Percentiles rank a stretch among this genome's conserved stretches.
These are phyloP conservation scores for Kluyveromyces nonfermentans DNA, from an alignment of 805 yeast species.

Conservation along the genomic window DNA sequence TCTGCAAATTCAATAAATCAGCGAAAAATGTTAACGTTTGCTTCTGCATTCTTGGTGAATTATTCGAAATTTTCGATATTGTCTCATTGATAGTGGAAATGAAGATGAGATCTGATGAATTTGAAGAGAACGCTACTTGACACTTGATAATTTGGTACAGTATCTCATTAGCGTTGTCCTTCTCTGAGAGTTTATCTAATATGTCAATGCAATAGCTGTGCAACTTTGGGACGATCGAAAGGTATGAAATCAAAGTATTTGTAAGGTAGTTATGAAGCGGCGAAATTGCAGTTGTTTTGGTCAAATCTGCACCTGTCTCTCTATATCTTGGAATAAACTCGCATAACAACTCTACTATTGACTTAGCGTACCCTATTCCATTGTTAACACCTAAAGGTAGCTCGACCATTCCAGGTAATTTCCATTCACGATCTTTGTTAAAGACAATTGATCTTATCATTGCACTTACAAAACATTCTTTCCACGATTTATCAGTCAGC, in stretches of 20 bases:
- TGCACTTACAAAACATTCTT: constrained; percentile 49
- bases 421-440: constrained; percentile 44
- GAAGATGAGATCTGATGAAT: constrained; percentile 18
- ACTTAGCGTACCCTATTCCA: constrained; percentile 17
- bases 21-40: constrained; percentile 19
- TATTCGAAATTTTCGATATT: constrained; percentile 13
- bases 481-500: constrained; percentile 40
- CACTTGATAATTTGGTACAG: constrained; percentile 20
- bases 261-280: constrained; percentile 42
- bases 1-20: constrained; percentile 21
- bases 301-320: constrained; percentile 35
- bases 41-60: constrained; percentile 12
- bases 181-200: constrained; percentile 9
- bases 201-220: constrained; percentile 13
- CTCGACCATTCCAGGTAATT: constrained; percentile 50
- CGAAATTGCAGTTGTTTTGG: constrained; percentile 26
- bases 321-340: constrained; percentile 39
- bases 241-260: constrained; percentile 33
- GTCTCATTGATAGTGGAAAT: constrained; percentile 14
- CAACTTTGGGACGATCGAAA: constrained; percentile 17
- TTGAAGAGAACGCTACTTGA: constrained; percentile 17
- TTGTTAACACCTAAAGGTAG: constrained; percentile 33
- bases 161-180: constrained; percentile 15
- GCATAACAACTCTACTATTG: constrained; percentile 33
- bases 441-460: constrained; percentile 46